Base-by-base conservation (phyloP, 345 rosid species). In the Mercurialis annua region DNA sequence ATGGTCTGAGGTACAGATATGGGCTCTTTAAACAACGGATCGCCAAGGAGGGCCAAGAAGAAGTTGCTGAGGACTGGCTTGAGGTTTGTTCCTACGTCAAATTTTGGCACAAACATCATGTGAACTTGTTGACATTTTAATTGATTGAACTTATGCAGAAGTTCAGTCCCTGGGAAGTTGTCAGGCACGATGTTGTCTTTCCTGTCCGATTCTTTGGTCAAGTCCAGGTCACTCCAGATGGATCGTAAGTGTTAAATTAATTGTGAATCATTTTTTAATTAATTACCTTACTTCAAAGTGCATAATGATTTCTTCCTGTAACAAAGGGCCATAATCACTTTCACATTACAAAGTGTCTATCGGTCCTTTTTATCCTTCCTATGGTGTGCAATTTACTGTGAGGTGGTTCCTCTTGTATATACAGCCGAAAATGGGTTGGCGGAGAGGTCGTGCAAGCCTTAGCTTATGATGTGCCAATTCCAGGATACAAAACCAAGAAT, bases 81-180 rank as follows among this genome's bases (percentile, higher is more conserved):
- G 99, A 94, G 96, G 99, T 86, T 80, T 75, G 70, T 11, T 52
- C 61, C 48, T 47, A 24, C 51, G 43, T 67, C 29, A 47, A 67
- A 44, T 31, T 67, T 18, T 24, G 30, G 29, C 36, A 44, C 31
- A n/a, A 33, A 26, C 40, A 27, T 24, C 46, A 68, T 47, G 17
- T 66, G 58, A 54, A 17, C 38, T 26, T 7, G 21, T 72, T 69
- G 54, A 76, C 61, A 46, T 62, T 54, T 51, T 66, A 59, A 69
- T 71, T 72, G 20, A 58, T 64, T 73, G 76, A 44, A 54, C 71
- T 72, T 68, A 34, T 82, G 85, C 92, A 93, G 98, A 93, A 90
- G 76, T 90, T 87, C 75, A 94, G 96, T 79, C 97, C 99, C 21
- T 94, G 99, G 99, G 99, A 94, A 81, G 77, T 89, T 73, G 97